A percentile compares a stretch with the other conserved stretches of the same genome.
Conservation (phyloP, 768 basidiomycete genomes). For the Psilocybe subaeruginosa region DNA sequence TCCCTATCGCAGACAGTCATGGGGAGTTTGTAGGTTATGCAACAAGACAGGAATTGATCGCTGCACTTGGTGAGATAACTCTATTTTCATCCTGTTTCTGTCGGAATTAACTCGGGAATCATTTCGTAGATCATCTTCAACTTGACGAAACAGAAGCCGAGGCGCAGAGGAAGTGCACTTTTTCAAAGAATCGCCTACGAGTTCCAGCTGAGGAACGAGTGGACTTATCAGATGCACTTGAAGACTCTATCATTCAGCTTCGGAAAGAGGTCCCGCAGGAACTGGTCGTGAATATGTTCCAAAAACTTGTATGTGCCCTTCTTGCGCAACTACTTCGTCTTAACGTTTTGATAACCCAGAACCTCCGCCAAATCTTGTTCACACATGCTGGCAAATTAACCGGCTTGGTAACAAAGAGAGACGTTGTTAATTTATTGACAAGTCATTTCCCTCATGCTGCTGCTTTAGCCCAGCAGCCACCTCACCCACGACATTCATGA, state of each 20-base stretch:
- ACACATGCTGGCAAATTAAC: slow-evolving; percentile 59
- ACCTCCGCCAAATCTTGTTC: slow-evolving; percentile 69
- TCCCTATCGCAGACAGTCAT: slow-evolving; percentile 58
- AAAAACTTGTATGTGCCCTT: slow-evolving; percentile 55
- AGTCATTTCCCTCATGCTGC: slow-evolving; percentile 60
- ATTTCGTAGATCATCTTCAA: slow-evolving; percentile 29
- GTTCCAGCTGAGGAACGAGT: slow-evolving; percentile 31
- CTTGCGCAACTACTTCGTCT: background rate
- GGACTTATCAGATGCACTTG: slow-evolving; percentile 42
- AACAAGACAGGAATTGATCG: slow-evolving; percentile 54
- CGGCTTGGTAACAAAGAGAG: slow-evolving; percentile 72
- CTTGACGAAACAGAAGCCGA: slow-evolving; percentile 30
- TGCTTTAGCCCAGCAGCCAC: slow-evolving; percentile 29
- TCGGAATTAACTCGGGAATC: background rate
- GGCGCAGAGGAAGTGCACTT: slow-evolving; percentile 41
- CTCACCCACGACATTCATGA: slow-evolving; percentile 10
- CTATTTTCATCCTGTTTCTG: background rate
- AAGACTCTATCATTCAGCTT: slow-evolving; percentile 60
- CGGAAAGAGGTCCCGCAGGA: slow-evolving; percentile 73
- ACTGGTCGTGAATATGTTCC: slow-evolving; percentile 74
- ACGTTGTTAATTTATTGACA: slow-evolving; percentile 62
- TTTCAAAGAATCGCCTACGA: slow-evolving; percentile 34
- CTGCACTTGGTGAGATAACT: slow-evolving; percentile 33
- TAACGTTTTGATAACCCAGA: slow-evolving; percentile 40
- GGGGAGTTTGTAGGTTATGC: slow-evolving; percentile 62